Conservation (phyloP, 202 grass and related monocot species). For the Schoenoplectus tabernaemontani region DNA sequence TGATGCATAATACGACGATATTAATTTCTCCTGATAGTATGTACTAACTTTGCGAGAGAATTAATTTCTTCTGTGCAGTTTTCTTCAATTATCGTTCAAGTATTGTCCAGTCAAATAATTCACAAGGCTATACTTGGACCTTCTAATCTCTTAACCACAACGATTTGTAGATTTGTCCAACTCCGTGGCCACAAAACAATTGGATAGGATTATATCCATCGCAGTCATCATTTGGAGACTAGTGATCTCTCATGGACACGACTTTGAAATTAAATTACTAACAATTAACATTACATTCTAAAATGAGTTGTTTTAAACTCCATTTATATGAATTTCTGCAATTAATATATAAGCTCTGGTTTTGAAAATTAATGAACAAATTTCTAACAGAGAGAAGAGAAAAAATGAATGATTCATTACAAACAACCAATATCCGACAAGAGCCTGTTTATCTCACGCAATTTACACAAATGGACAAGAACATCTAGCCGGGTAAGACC, state of each 20-base stretch:
- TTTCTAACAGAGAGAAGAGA: neutral
- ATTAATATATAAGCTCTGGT: neutral
- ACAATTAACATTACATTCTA: neutral
- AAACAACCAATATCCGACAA: slow-evolving; percentile 18
- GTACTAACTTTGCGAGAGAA: neutral
- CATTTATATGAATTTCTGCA: neutral
- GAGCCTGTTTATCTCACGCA: slow-evolving; percentile 26
- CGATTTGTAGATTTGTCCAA: no score
- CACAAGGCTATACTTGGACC: no score
- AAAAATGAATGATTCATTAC: slow-evolving; percentile 26
- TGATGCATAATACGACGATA: no score
- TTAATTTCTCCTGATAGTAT: no score
- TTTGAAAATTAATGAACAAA: slow-evolving; percentile 4
- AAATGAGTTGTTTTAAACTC: neutral
- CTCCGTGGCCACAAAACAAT: neutral
- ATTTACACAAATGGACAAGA: slow-evolving; percentile 31
- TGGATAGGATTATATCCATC: neutral
- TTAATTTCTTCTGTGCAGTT: no score
- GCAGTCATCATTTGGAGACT: neutral
- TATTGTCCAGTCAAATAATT: no score
- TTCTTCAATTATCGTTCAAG: no score
- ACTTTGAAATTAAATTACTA: neutral
- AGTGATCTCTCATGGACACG: neutral
- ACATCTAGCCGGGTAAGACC: slow-evolving; percentile 24
- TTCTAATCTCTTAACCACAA: no score